Evolutionary conservation across 108 stramenopile species (phyloP).

Genomic region (Cyclotella atomus): DNA sequence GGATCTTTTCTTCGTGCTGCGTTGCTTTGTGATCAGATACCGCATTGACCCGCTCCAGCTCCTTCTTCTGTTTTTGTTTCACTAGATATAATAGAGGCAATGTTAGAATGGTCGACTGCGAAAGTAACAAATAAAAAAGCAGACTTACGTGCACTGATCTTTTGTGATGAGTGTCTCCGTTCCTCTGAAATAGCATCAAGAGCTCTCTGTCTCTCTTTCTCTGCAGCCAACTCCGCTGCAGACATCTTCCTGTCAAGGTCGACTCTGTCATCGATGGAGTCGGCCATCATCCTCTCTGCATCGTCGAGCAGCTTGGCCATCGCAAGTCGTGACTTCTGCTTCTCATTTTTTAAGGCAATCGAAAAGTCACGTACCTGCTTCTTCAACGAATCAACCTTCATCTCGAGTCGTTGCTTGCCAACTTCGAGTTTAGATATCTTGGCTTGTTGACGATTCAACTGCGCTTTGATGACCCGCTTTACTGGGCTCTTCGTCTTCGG

Average conservation of each 20-base stretch:
- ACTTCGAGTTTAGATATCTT: background rate
- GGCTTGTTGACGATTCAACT: background rate
- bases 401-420: background rate
- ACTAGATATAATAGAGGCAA: background rate
- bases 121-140: too few relatives aligned
- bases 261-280: background rate
- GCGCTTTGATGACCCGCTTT: background rate
- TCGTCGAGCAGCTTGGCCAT: background rate
- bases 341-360: background rate
- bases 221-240: background rate
- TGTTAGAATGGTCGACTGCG: background rate
- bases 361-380: background rate
- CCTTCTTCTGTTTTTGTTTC: background rate
- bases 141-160: too few relatives aligned
- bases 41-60: background rate
- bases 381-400: background rate
- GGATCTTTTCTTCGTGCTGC: background rate
- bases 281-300: background rate
- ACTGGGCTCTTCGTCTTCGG: background rate
- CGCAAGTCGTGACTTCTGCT: background rate
- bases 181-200: too few relatives aligned
- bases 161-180: too few relatives aligned
- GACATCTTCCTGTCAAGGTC: background rate
- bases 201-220: background rate
- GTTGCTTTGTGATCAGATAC: background rate